Percentiles rank a stretch among this genome's conserved stretches.
phyloP scores from a whole-genome alignment of 2,329 filamentous ascomycete species.

The Penicillium sp. region DNA sequence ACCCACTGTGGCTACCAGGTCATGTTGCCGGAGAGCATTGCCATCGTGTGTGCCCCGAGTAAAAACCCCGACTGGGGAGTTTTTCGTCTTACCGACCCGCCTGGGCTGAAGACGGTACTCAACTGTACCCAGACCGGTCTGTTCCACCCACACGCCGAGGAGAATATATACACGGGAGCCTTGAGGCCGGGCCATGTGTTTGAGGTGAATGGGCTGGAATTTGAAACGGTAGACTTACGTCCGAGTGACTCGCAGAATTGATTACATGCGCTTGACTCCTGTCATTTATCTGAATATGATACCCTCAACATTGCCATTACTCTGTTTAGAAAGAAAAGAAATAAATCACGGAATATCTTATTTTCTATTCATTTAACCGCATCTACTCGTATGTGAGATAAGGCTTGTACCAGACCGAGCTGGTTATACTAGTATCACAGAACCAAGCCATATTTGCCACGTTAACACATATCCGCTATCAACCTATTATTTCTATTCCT shows the following conservation, averaged over 20 bases:
- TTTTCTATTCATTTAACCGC: too few relatives aligned
- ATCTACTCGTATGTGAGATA: too few relatives aligned
- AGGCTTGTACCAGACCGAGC: too few relatives aligned
- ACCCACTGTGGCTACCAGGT: slow-evolving; percentile 94
- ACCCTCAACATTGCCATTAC: slow-evolving; percentile 13
- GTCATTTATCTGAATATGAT: slow-evolving; percentile 23
- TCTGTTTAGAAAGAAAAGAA: neutral
- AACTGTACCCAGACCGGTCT: slow-evolving; percentile 76
- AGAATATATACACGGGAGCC: slow-evolving; percentile 79
- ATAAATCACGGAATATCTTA: neutral
- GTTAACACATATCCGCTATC: too few relatives aligned
- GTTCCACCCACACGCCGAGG: slow-evolving; percentile 77
- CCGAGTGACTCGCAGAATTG: slow-evolving; percentile 21
- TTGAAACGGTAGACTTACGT: slow-evolving; percentile 69
- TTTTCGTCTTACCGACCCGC: slow-evolving; percentile 91
- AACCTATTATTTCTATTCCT: neutral
- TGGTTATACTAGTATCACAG: too few relatives aligned
- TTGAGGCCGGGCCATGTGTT: slow-evolving; percentile 72
- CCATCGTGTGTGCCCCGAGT: slow-evolving; percentile 91
- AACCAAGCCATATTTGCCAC: too few relatives aligned
- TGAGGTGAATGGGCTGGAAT: slow-evolving; percentile 67
- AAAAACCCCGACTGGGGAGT: slow-evolving; percentile 79
- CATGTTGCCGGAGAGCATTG: slow-evolving; percentile 95
- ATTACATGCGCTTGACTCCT: slow-evolving; percentile 8
- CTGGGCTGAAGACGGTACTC: slow-evolving; percentile 83